Base-by-base conservation (phyloP, 2,329 filamentous ascomycete genomes). In the Fusarium metavorans region DNA sequence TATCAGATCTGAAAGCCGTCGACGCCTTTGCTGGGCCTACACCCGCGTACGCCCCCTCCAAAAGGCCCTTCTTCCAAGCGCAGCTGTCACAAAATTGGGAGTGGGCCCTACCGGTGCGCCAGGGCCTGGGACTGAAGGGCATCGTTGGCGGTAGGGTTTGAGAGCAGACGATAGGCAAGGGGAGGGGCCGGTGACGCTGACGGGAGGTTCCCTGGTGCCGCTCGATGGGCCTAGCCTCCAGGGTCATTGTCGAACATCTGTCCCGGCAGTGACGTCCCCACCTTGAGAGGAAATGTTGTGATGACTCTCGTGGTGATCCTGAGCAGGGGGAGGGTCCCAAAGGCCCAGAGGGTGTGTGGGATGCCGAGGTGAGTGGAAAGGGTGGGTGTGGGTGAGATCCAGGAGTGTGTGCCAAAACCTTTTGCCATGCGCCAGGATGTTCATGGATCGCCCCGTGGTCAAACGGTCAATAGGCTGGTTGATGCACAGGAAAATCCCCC, bases 1-100 rank as follows among this genome's bases (percentile, higher is more conserved):
- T 79, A 79, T 78, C 76, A 80, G 78, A 80, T 79, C 78, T 79
- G 69, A 73, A 68, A 74, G 72, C 71, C 70, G 68, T 76, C 59
- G 71, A 71, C 74, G 58, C 67, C 27, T 69, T 76, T 76, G 67
- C 71, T 77, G 57, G 66, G 57, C 50, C 48, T 67, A 76, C 76
- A 45, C 76, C 77, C 72, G 54, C 50, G 35, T 66, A 74, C 76
- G 32, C 77, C 77, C 74, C 74, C 67, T 74, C 59, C 71, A 66
- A 74, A 72, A 69, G 64, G 54, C 41, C 72, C 62, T 67, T 72
- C 59, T 67, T 72, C 62, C 65, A 70, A 73, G 76, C 64, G 69
- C 77, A 79, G 73, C 77, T 79, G 77, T 77, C 77, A 79, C 74
- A 78, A 78, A 74, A 71, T 70, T 72, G 59, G 67, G 64, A 64